Conservation (phyloP, 2,329 filamentous ascomycete species). For the Cordyceps javanica region DNA sequence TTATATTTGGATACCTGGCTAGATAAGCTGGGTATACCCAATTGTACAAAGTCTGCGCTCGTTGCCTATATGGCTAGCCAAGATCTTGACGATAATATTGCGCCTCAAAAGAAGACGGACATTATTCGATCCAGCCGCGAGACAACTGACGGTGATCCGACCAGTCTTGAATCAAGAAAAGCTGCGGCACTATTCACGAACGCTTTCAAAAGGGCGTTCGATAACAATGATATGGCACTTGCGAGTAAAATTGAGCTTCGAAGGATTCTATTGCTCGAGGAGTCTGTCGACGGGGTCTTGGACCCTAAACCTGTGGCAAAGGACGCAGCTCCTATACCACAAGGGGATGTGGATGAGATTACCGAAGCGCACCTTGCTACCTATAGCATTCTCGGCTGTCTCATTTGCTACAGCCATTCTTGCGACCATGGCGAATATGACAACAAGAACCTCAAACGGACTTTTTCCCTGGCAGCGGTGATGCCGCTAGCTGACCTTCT, state of each 20-base stretch:
- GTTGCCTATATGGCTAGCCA: slow-evolving; percentile 48
- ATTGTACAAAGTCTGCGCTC: slow-evolving; percentile 45
- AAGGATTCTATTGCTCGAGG: slow-evolving; percentile 48
- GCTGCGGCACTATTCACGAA: slow-evolving; percentile 47
- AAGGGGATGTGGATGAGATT: slow-evolving; percentile 31
- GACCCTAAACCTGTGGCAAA: slow-evolving; percentile 49
- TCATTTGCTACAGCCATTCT: slow-evolving; percentile 55
- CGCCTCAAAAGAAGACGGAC: slow-evolving; percentile 48
- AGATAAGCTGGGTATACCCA: slow-evolving; percentile 40
- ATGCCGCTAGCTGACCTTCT: slow-evolving; percentile 2
- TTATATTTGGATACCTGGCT: slow-evolving; percentile 52
- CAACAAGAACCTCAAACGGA: slow-evolving; percentile 45
- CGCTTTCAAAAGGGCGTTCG: slow-evolving; percentile 52
- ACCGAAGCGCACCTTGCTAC: slow-evolving; percentile 46
- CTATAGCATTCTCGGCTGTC: slow-evolving; percentile 49
- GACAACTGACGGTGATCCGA: slow-evolving; percentile 29
- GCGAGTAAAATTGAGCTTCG: slow-evolving; percentile 39
- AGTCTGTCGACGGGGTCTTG: slow-evolving; percentile 46
- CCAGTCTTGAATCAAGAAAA: slow-evolving; percentile 32
- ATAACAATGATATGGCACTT: slow-evolving; percentile 26
- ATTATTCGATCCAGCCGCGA: slow-evolving; percentile 43
- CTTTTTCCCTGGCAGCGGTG: slow-evolving; percentile 38
- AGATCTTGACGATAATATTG: slow-evolving; percentile 41
- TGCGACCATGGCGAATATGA: slow-evolving; percentile 58
- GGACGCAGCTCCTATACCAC: slow-evolving; percentile 29